Evolutionary conservation across 2,329 filamentous ascomycete genomes (phyloP).

Genomic region (Didymellaceae sp.): DNA sequence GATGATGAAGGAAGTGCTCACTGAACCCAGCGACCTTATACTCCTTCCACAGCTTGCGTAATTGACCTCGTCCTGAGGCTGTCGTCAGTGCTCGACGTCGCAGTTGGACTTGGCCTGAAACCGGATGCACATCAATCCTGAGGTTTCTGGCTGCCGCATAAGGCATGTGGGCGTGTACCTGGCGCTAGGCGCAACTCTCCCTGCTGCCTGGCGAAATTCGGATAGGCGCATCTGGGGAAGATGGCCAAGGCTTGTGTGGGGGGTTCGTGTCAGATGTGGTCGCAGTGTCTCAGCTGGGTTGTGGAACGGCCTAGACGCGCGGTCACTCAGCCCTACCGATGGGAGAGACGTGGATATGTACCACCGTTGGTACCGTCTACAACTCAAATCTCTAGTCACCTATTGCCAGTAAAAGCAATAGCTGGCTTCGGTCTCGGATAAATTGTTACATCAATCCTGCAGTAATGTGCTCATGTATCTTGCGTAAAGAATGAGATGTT

Average conservation of each 20-base stretch:
- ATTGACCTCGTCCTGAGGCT: constrained; percentile 8
- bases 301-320: constrained; percentile 22
- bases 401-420: too few species aligned
- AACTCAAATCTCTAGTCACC: too few species aligned
- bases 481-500: too few species aligned
- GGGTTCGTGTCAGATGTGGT: constrained; percentile 32
- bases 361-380: too few species aligned
- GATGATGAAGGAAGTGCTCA: constrained; percentile 18
- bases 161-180: constrained; percentile 18
- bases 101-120: constrained; percentile 37
- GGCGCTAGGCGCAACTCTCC: constrained; percentile 22
- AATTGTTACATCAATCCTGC: too few species aligned
- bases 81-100: constrained; percentile 8
- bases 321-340: not conserved
- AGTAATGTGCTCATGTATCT: too few species aligned
- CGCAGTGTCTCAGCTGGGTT: constrained; percentile 30
- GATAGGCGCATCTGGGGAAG: constrained; percentile 23
- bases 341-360: not conserved
- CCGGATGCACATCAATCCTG: constrained; percentile 41
- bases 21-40: constrained; percentile 32
- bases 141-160: constrained; percentile 30
- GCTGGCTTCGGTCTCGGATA: too few species aligned
- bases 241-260: constrained; percentile 21
- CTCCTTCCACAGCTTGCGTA: constrained; percentile 22
- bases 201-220: constrained; percentile 12